A percentile compares a stretch with the other conserved stretches of the same genome.
These are phyloP conservation scores for Phytophthora cactorum DNA, from an alignment of 352 stramenopile species.

Conservation along the genomic window DNA sequence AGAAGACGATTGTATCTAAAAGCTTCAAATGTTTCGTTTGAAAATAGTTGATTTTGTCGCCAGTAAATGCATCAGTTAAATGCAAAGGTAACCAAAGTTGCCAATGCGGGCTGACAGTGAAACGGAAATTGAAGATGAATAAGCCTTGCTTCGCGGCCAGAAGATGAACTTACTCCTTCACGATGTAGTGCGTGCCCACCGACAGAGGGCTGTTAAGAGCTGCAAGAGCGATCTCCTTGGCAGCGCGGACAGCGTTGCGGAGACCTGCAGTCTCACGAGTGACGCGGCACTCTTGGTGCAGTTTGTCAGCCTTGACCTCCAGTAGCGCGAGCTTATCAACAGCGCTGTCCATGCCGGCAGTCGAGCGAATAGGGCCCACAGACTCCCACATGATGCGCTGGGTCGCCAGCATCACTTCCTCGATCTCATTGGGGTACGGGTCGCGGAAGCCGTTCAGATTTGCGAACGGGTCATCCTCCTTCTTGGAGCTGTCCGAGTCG, in stretches of 20 bases:
- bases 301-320: conserved; percentile 71
- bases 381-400: conserved; percentile 95
- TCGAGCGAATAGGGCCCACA: conserved; percentile 90
- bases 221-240: conserved; percentile 86
- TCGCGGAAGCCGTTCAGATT: conserved; percentile 49
- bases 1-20: too few species aligned
- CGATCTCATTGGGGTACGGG: conserved; percentile 55
- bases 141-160: background rate
- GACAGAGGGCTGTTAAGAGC: conserved; percentile 82
- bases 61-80: background rate
- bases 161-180: conserved; percentile 41
- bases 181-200: conserved; percentile 92
- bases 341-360: conserved; percentile 73
- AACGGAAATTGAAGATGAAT: background rate
- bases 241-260: conserved; percentile 90
- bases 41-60: too few species aligned
- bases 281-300: conserved; percentile 77
- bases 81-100: background rate
- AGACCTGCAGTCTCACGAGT: conserved; percentile 81
- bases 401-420: conserved; percentile 65
- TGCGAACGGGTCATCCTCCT: conserved; percentile 47
- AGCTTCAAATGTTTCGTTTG: too few species aligned
- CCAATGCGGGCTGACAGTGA: background rate
- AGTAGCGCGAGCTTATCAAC: conserved; percentile 86
- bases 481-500: conserved; percentile 16